Base-by-base conservation (phyloP, 2,329 filamentous ascomycete genomes). In the Cercospora beticola region DNA sequence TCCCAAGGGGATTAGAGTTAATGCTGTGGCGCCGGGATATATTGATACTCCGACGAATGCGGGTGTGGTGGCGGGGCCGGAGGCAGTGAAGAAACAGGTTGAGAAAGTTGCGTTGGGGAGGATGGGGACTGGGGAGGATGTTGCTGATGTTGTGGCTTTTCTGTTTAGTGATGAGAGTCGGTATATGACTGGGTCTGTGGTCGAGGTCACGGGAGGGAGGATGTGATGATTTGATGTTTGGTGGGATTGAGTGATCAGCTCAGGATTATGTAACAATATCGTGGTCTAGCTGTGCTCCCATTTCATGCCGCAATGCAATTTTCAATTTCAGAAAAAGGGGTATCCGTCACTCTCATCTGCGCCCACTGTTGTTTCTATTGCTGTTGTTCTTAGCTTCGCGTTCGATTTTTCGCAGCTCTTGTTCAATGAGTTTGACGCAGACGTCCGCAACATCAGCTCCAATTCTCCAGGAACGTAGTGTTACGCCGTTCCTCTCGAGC, bases 381-480 rank as follows among this genome's bases (percentile, higher is more conserved):
- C 46, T 26, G 33, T 62, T 56, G 52, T 31, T 67, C 43, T 66
- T 74, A 31, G 70, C 33, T 28, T 76, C 73, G 65, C 66, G 70
- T 65, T 76, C 72, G 40, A 75, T 75, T 65, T 75, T 79, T 78
- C 86, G 79, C 75, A 88, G 74, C 31, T 85, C 85, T 69, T 85
- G 82, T 77, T 85, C 84, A 3, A 93, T 87, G 67, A 93, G 84
- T 14, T 84, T 86, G 64, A 89, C 83, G 2, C 90, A 89, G 78
- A 92, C 89, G 0, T 83, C 83, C 66, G 87, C 83, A 7, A 92
- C 90, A 81, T 95, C 92, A 30, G 84, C 83, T 0, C 92, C 92
- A 10, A 85, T 86, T 52, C 90, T 84, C 92, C 92, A 95, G 21
- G 86, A 92, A 71, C 91, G 87, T 40, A 95, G 77, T 71, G 85